Evolutionary conservation across 257 asterid species (phyloP).

Genomic region (Nicotiana noctiflora): DNA sequence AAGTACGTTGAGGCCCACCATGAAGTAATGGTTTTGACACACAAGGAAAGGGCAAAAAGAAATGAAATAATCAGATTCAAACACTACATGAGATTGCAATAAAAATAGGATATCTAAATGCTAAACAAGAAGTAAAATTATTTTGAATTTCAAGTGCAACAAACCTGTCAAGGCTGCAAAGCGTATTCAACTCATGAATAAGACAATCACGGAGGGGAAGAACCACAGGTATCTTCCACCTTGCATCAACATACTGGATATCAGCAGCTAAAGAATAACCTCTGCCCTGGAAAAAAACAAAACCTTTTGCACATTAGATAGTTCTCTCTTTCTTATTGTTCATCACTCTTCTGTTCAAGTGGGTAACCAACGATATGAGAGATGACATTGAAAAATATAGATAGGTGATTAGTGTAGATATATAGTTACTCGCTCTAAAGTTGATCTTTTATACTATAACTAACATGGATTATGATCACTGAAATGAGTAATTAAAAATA

Average conservation of each 20-base stretch:
- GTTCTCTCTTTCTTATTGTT: neutral
- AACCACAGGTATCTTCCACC: conserved; percentile 77
- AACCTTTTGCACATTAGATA: neutral
- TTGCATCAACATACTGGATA: conserved; percentile 84
- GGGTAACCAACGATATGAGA: neutral
- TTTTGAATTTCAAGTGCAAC: conserved; percentile 1
- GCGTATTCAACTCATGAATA: conserved; percentile 55
- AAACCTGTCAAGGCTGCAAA: conserved; percentile 86
- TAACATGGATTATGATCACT: neutral
- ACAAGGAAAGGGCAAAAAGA: conserved; percentile 6
- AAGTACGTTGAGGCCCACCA: conserved; percentile 22
- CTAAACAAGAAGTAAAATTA: neutral
- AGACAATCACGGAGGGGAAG: conserved; percentile 92
- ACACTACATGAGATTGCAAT: neutral
- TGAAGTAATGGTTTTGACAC: conserved; percentile 14
- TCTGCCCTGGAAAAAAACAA: conserved; percentile 53
- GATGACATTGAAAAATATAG: neutral
- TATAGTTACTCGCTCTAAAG: neutral
- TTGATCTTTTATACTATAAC: neutral
- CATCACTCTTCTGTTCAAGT: neutral
- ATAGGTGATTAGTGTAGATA: neutral
- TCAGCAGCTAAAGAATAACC: conserved; percentile 92
- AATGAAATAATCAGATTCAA: neutral
- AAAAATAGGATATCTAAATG: neutral
- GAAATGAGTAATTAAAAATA: neutral